Evolutionary conservation across 2,329 filamentous ascomycete genomes (phyloP).

Genomic region (Hawksworthiomyces lignivorus): DNA sequence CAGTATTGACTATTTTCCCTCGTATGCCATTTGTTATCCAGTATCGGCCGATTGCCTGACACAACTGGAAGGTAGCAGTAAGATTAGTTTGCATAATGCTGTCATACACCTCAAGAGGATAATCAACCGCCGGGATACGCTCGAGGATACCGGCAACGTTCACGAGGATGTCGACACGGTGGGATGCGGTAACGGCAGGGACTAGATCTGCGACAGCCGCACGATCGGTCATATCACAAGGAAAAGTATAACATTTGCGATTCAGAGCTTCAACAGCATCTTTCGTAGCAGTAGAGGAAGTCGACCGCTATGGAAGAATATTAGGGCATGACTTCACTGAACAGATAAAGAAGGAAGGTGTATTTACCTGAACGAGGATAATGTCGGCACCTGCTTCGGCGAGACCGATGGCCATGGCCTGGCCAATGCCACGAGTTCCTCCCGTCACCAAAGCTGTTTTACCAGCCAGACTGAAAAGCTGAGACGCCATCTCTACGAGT

Average conservation of each 20-base stretch:
- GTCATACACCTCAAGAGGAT: conserved; percentile 58
- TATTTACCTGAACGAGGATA: conserved; percentile 7
- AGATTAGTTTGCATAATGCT: conserved; percentile 52
- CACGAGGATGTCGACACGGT: conserved; percentile 40
- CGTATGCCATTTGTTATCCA: conserved; percentile 43
- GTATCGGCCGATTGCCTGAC: conserved; percentile 54
- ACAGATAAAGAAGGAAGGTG: background rate
- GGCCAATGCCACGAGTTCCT: conserved; percentile 9
- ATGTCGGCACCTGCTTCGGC: conserved; percentile 10
- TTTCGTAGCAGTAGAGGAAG: conserved; percentile 1
- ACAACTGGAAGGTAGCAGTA: conserved; percentile 54
- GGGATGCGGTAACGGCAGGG: conserved; percentile 31
- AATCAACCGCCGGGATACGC: conserved; percentile 54
- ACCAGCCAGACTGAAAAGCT: conserved; percentile 6
- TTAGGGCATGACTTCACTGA: background rate
- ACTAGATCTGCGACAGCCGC: conserved; percentile 6
- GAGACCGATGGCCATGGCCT: conserved; percentile 10
- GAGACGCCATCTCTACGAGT: background rate
- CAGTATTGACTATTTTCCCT: conserved; percentile 60
- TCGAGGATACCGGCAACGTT: conserved; percentile 63
- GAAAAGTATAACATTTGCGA: conserved; percentile 14
- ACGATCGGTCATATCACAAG: conserved; percentile 15
- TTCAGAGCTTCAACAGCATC: conserved; percentile 7
- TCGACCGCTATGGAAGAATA: background rate
- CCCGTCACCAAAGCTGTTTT: conserved; percentile 9